Conservation (phyloP, 1,284 basidiomycete species). For the Cutaneotrichosporon cavernicola region DNA sequence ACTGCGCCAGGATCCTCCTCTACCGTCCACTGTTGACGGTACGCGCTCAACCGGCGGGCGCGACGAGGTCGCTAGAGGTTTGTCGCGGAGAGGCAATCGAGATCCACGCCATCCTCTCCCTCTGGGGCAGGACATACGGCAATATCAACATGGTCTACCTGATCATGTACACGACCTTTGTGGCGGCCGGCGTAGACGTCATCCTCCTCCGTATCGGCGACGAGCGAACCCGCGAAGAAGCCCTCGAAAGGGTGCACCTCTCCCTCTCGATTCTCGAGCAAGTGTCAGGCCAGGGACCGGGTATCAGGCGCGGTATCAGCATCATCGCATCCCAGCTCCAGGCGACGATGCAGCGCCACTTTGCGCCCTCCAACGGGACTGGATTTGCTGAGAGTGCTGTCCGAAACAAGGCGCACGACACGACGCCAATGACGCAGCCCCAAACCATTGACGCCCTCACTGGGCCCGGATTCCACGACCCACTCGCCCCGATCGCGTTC, state of each 20-base stretch:
- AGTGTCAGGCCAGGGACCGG: constrained; percentile 26
- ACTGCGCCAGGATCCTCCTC: constrained; percentile 26
- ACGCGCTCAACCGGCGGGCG: constrained; percentile 23
- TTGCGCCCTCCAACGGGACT: neutral
- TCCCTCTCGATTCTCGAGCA: constrained; percentile 29
- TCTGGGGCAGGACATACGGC: constrained; percentile 31
- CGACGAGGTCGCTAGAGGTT: constrained; percentile 26
- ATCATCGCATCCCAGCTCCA: constrained; percentile 29
- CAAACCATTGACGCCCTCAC: neutral
- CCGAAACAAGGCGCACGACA: constrained; percentile 1
- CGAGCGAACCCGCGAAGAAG: constrained; percentile 27
- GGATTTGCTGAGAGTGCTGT: constrained; percentile 8
- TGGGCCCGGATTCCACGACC: neutral
- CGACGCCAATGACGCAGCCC: neutral
- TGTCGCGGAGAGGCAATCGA: constrained; percentile 29
- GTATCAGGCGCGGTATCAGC: constrained; percentile 25
- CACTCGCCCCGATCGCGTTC: constrained; percentile 6
- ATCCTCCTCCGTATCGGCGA: constrained; percentile 29
- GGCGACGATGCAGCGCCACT: constrained; percentile 20
- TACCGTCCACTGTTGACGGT: constrained; percentile 29
- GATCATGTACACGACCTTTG: constrained; percentile 30
- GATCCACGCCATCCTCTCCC: constrained; percentile 27
- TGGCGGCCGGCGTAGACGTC: constrained; percentile 31
- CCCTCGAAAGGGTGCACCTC: constrained; percentile 27
- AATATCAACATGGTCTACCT: constrained; percentile 34